These are phyloP conservation scores for Phtheirospermum japonicum DNA, from an alignment of 257 asterid species.

Conservation along the genomic window DNA sequence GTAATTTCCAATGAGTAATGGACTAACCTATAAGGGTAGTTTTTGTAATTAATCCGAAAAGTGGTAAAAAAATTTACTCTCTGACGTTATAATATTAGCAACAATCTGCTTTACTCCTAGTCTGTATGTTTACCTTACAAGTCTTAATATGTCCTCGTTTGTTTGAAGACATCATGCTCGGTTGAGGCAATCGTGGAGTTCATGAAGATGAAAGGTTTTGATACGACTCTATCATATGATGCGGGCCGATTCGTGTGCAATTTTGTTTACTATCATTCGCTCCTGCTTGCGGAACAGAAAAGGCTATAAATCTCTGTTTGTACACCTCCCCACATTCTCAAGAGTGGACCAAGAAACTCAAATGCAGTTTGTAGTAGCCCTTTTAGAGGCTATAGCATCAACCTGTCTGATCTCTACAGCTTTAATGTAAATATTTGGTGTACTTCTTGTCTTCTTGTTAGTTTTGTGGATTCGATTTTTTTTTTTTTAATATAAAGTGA, in stretches of 20 bases:
- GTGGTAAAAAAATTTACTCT: too few relatives aligned
- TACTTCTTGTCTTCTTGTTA: conserved; percentile 1
- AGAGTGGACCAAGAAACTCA: conserved; percentile 38
- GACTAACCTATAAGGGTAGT: too few relatives aligned
- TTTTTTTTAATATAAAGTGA: too few relatives aligned
- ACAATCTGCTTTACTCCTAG: too few relatives aligned
- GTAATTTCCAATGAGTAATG: too few relatives aligned
- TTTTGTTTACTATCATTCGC: conserved; percentile 58
- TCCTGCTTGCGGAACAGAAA: conserved; percentile 44
- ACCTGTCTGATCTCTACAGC: conserved; percentile 29
- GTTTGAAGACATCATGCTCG: conserved; percentile 48
- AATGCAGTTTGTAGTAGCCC: conserved; percentile 41
- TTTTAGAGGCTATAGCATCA: conserved; percentile 52
- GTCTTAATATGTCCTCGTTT: neutral
- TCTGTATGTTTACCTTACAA: too few relatives aligned
- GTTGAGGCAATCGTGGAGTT: conserved; percentile 35
- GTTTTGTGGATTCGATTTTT: neutral
- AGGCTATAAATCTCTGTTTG: conserved; percentile 52
- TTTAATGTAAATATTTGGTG: conserved; percentile 9
- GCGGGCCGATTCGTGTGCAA: conserved; percentile 69
- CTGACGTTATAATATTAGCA: too few relatives aligned
- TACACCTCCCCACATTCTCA: conserved; percentile 51
- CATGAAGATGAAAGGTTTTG: conserved; percentile 43
- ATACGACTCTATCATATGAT: conserved; percentile 40
- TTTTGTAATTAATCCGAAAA: too few relatives aligned